A percentile compares a stretch with the other conserved stretches of the same genome.
Evolutionary conservation across 805 yeast genomes (phyloP).

Genomic region (Naumovozyma dairenensis): DNA sequence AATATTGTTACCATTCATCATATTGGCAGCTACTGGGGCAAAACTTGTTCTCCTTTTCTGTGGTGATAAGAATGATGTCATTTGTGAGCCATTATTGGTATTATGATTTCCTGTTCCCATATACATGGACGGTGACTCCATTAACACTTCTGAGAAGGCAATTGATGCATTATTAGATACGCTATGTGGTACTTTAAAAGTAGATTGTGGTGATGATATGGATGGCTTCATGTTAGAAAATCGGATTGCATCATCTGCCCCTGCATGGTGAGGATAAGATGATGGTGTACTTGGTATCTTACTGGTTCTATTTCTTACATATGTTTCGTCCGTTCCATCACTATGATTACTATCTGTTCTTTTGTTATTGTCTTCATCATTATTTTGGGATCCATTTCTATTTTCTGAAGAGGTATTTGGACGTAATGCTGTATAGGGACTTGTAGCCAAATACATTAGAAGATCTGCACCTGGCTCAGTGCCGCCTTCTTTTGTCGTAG

Average conservation of each 20-base stretch:
- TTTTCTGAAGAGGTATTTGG: not conserved
- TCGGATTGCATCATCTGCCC: constrained; percentile 17
- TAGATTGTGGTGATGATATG: constrained; percentile 24
- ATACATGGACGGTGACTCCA: constrained; percentile 24
- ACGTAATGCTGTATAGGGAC: constrained; percentile 20
- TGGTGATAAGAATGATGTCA: constrained; percentile 10
- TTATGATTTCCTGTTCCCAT: constrained; percentile 3
- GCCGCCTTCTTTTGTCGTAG: too few species aligned
- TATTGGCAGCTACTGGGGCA: too few species aligned
- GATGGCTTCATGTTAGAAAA: constrained; percentile 24
- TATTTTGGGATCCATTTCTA: not conserved
- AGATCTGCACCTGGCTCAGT: constrained; percentile 29
- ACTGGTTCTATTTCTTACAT: not conserved
- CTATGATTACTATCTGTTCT: not conserved
- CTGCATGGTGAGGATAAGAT: constrained; percentile 4
- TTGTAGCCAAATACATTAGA: constrained; percentile 29
- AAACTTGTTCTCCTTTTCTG: constrained; percentile 8
- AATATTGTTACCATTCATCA: too few species aligned
- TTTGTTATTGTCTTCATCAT: too few species aligned
- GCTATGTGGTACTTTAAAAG: constrained; percentile 20
- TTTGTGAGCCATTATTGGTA: too few species aligned
- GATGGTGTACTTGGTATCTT: constrained; percentile 24
- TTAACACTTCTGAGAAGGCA: constrained; percentile 12
- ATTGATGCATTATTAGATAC: constrained; percentile 2
- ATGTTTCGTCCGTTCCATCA: not conserved